phyloP scores from a whole-genome alignment of 1,284 basidiomycete genomes.

The Takashimella tepidaria region DNA sequence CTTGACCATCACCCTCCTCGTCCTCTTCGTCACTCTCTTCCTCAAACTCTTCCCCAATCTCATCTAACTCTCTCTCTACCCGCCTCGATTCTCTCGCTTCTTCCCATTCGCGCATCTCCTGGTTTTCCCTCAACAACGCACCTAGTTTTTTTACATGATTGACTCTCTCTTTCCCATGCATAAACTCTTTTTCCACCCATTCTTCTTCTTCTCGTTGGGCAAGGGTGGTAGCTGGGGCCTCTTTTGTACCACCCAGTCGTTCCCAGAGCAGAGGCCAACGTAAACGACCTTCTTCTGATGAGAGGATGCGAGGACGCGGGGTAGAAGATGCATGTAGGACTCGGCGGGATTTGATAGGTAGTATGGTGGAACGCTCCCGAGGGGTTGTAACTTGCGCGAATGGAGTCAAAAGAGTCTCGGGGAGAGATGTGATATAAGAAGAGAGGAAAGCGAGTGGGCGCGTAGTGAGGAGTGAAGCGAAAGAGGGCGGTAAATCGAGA shows the following conservation, averaged over 20 bases:
- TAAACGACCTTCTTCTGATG: slow-evolving; percentile 28
- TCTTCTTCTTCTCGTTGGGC: slow-evolving; percentile 28
- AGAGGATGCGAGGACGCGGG: slow-evolving; percentile 15
- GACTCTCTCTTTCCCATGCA: slow-evolving; percentile 17
- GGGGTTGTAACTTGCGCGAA: slow-evolving; percentile 28
- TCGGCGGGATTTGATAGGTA: slow-evolving; percentile 34
- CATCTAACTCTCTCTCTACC: slow-evolving; percentile 31
- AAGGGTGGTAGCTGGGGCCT: slow-evolving; percentile 5
- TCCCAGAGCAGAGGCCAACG: slow-evolving; percentile 46
- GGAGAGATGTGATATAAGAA: slow-evolving; percentile 22
- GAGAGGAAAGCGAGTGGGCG: slow-evolving; percentile 30
- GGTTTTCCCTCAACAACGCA: slow-evolving; percentile 36
- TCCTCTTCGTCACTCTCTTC: slow-evolving; percentile 36
- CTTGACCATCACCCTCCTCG: slow-evolving; percentile 3
- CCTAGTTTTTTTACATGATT: slow-evolving; percentile 43
- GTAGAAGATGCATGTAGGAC: slow-evolving; percentile 24
- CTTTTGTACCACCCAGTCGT: slow-evolving; percentile 34
- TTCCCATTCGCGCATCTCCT: slow-evolving; percentile 42
- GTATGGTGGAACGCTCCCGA: slow-evolving; percentile 28
- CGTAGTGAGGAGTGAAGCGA: slow-evolving; percentile 12
- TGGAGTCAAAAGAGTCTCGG: slow-evolving; percentile 21
- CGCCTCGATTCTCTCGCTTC: slow-evolving; percentile 29
- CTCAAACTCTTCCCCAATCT: slow-evolving; percentile 42
- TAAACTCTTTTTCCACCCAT: slow-evolving; percentile 31
- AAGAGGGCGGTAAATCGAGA: slow-evolving; percentile 20